Evolutionary conservation across 2,329 filamentous ascomycete species (phyloP).

Genomic region (Ceratocystis variospora): DNA sequence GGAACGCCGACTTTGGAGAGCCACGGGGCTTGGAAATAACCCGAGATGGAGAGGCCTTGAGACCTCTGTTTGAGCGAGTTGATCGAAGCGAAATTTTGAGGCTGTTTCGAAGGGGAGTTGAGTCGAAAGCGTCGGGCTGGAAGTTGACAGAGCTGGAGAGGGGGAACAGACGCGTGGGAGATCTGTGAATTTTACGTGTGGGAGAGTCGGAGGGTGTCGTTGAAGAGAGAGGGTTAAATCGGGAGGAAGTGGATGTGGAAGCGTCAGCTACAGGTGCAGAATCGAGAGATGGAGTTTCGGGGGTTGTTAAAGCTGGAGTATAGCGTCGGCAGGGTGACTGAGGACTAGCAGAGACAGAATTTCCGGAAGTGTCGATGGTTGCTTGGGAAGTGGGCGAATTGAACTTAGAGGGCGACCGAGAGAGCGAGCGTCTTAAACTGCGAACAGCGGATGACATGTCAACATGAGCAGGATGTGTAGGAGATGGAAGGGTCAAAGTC

Average conservation of each 20-base stretch:
- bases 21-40: constrained; percentile 48
- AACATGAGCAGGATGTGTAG: constrained; percentile 67
- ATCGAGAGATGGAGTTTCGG: constrained; percentile 15
- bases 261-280: background rate
- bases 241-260: background rate
- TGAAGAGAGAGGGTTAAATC: constrained; percentile 13
- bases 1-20: constrained; percentile 68
- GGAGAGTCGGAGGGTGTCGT: constrained; percentile 19
- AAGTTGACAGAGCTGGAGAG: constrained; percentile 26
- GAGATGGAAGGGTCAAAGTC: constrained; percentile 75
- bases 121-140: constrained; percentile 50
- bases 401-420: constrained; percentile 87
- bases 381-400: constrained; percentile 13
- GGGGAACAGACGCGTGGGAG: constrained; percentile 16
- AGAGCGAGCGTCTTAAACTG: constrained; percentile 74
- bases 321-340: constrained; percentile 39
- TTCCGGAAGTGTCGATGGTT: constrained; percentile 32
- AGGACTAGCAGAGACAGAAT: constrained; percentile 39
- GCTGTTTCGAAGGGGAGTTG: constrained; percentile 32
- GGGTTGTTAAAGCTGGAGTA: constrained; percentile 21
- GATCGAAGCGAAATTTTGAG: constrained; percentile 53
- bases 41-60: constrained; percentile 35
- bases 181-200: constrained; percentile 22
- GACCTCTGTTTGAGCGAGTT: constrained; percentile 42
- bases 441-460: constrained; percentile 71